Evolutionary conservation across 805 yeast species (phyloP).

Genomic region (Lipomyces yamanashiensis): DNA sequence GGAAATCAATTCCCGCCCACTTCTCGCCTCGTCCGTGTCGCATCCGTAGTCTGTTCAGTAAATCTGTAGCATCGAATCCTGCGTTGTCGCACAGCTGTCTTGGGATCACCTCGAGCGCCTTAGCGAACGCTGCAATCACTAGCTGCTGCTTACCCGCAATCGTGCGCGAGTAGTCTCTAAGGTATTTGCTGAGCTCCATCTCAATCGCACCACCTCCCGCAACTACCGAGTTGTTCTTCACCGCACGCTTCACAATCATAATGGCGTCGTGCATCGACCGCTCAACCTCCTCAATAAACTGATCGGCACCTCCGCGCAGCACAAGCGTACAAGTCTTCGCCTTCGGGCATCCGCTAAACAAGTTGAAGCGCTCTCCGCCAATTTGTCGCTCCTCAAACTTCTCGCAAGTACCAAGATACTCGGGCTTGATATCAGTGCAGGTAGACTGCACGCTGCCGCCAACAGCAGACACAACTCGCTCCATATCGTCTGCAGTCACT

Average conservation of each 20-base stretch:
- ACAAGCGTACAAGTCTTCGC: constrained; percentile 92
- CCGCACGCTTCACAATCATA: constrained; percentile 95
- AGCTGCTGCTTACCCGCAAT: constrained; percentile 97
- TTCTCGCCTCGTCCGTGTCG: constrained; percentile 91
- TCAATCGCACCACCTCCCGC: constrained; percentile 99
- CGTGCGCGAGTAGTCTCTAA: constrained; percentile 83
- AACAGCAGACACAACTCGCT: constrained; percentile 88
- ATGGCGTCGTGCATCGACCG: constrained; percentile 97
- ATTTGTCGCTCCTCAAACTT: constrained; percentile 90
- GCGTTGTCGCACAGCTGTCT: constrained; percentile 98
- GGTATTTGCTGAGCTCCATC: constrained; percentile 89
- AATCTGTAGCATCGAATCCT: constrained; percentile 97
- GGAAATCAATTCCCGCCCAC: constrained; percentile 94
- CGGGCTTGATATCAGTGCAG: constrained; percentile 62
- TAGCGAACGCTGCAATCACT: constrained; percentile 88
- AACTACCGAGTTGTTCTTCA: constrained; percentile 82
- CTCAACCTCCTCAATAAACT: constrained; percentile 96
- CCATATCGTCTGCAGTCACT: constrained; percentile 86
- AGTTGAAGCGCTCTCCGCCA: constrained; percentile 92
- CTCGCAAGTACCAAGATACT: constrained; percentile 83
- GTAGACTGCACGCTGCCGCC: constrained; percentile 87
- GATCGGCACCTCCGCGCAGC: constrained; percentile 97
- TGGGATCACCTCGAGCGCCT: constrained; percentile 93
- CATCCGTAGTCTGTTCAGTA: constrained; percentile 87
- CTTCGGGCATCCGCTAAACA: constrained; percentile 89